Percentiles rank a stretch among this genome's conserved stretches.
phyloP scores from a whole-genome alignment of 73 alveolate species.

The Paramecium biaurelia region DNA sequence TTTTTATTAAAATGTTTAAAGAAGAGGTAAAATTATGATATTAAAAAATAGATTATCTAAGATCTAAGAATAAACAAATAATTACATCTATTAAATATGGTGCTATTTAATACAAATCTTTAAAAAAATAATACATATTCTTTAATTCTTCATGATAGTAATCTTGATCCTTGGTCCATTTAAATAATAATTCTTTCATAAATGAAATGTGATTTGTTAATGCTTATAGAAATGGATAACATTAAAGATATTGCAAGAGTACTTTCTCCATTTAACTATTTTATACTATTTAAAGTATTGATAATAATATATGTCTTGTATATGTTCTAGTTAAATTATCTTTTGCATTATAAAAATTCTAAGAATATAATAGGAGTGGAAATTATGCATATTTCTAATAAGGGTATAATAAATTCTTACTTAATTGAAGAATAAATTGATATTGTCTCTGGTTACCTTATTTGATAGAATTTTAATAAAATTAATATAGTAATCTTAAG shows the following conservation, averaged over 20 bases:
- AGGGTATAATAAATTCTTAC: background rate
- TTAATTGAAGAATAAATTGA: background rate
- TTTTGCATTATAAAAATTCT: background rate
- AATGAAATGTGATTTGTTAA: background rate
- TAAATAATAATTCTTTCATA: background rate
- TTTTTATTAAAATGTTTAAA: background rate
- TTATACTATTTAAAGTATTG: background rate
- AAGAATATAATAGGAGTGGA: background rate
- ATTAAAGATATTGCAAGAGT: background rate
- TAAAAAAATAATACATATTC: background rate
- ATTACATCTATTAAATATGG: background rate
- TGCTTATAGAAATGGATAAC: background rate
- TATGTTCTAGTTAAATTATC: background rate
- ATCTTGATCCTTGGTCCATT: background rate
- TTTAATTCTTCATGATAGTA: background rate
- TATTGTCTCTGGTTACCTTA: background rate
- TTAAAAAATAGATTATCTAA: background rate
- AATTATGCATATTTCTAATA: background rate
- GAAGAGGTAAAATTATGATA: background rate
- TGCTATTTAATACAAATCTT: background rate
- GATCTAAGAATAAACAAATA: background rate
- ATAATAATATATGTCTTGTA: background rate
- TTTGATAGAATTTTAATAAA: constrained; percentile 5
- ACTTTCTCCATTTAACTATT: background rate
- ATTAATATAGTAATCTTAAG: background rate